These are phyloP conservation scores for Mycena amicta DNA, from an alignment of 768 basidiomycete species.

Conservation along the genomic window DNA sequence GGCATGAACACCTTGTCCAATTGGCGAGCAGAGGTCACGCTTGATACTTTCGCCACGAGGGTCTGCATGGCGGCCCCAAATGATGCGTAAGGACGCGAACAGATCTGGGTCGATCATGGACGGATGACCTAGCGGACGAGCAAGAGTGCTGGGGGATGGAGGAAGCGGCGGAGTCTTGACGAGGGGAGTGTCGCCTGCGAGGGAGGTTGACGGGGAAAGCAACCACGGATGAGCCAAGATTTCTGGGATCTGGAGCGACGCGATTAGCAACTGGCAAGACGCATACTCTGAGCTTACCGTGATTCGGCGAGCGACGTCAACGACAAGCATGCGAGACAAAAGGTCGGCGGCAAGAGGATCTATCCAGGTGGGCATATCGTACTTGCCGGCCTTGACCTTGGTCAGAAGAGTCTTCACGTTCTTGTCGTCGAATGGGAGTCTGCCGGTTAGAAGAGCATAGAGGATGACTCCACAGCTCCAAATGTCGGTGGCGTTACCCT, in stretches of 20 bases:
- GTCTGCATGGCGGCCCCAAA: constrained; percentile 81
- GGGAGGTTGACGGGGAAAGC: constrained; percentile 40
- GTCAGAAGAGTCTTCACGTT: constrained; percentile 73
- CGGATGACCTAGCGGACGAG: constrained; percentile 67
- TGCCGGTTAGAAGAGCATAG: constrained; percentile 85
- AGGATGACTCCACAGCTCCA: constrained; percentile 97
- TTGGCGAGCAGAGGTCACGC: constrained; percentile 67
- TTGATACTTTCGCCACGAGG: constrained; percentile 53
- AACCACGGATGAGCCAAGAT: constrained; percentile 89
- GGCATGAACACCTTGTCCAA: constrained; percentile 71
- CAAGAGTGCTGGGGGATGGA: constrained; percentile 69
- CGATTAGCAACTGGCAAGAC: background rate
- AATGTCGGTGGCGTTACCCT: constrained; percentile 89
- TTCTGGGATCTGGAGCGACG: constrained; percentile 71
- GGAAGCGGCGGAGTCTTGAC: constrained; percentile 45
- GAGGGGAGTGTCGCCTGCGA: constrained; percentile 27
- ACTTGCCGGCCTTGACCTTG: constrained; percentile 88
- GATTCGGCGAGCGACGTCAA: constrained; percentile 79
- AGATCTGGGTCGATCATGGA: constrained; percentile 77
- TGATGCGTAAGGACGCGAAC: constrained; percentile 74
- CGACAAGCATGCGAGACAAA: constrained; percentile 83
- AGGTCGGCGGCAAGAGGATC: constrained; percentile 86
- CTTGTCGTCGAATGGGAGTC: constrained; percentile 94
- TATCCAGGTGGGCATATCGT: constrained; percentile 78
- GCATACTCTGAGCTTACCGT: constrained; percentile 53